phyloP scores from a whole-genome alignment of 306 rosid genomes.

The Parietaria judaica region DNA sequence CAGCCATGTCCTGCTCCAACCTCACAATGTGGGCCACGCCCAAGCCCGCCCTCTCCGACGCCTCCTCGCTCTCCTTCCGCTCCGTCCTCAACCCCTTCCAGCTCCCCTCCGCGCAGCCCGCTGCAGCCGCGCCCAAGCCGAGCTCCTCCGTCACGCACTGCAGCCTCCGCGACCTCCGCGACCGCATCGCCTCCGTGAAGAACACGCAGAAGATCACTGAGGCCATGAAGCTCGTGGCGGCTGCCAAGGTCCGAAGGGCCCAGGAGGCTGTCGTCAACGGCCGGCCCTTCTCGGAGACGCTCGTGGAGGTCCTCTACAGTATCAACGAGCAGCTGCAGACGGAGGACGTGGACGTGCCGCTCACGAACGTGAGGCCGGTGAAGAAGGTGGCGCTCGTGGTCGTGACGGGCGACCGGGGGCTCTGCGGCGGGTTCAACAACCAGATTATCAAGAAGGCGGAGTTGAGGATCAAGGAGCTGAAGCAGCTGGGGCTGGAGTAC shows the following conservation, averaged over 20 bases:
- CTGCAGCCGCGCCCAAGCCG: constrained; percentile 23
- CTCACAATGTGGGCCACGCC: constrained; percentile 47
- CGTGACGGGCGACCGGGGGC: constrained; percentile 81
- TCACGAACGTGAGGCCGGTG: constrained; percentile 67
- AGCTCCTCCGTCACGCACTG: constrained; percentile 45
- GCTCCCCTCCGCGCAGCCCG: constrained; percentile 38
- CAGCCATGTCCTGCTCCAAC: constrained; percentile 38
- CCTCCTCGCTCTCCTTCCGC: constrained; percentile 56
- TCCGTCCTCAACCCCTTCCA: constrained; percentile 56
- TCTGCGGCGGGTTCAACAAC: constrained; percentile 74
- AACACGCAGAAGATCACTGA: constrained; percentile 91
- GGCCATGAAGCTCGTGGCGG: constrained; percentile 96
- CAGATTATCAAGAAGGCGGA: constrained; percentile 59
- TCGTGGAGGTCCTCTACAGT: constrained; percentile 82
- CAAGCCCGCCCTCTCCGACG: constrained; percentile 57
- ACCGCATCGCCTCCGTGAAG: constrained; percentile 61
- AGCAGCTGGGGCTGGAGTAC: constrained; percentile 48
- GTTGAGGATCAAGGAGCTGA: constrained; percentile 52
- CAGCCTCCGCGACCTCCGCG: constrained; percentile 65
- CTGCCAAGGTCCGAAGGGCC: constrained; percentile 88
- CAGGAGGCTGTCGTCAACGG: constrained; percentile 91
- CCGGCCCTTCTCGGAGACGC: constrained; percentile 81
- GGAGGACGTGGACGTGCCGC: constrained; percentile 63
- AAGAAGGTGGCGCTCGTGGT: constrained; percentile 76
- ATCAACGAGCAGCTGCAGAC: constrained; percentile 88